These are phyloP conservation scores for Candida hispaniensis DNA, from an alignment of 805 yeast genomes.

Conservation along the genomic window DNA sequence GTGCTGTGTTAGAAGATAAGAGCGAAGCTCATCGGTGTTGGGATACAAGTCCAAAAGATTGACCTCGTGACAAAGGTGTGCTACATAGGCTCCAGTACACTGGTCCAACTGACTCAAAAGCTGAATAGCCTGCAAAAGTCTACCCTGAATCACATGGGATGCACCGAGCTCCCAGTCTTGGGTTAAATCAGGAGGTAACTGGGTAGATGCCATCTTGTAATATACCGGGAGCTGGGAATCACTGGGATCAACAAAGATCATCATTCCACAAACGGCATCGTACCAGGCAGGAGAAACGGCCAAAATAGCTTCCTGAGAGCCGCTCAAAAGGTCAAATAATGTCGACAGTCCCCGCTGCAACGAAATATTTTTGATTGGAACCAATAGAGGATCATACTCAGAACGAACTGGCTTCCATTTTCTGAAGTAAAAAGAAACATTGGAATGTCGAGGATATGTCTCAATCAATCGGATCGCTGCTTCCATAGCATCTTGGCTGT, in stretches of 20 bases:
- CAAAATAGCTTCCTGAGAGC: slow-evolving; percentile 25
- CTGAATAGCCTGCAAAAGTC: slow-evolving; percentile 22
- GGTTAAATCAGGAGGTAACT: slow-evolving; percentile 23
- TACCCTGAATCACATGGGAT: slow-evolving; percentile 24
- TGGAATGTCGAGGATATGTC: slow-evolving; percentile 23
- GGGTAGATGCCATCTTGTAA: slow-evolving; percentile 20
- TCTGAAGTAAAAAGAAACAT: slow-evolving; percentile 18
- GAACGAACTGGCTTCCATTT: slow-evolving; percentile 25
- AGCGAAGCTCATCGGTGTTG: slow-evolving; percentile 8
- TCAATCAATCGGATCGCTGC: slow-evolving; percentile 20
- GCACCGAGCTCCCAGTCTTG: slow-evolving; percentile 25
- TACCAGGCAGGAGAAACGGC: slow-evolving; percentile 26
- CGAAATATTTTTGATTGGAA: slow-evolving; percentile 18
- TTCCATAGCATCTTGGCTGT: slow-evolving; percentile 16
- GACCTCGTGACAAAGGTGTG: slow-evolving; percentile 25
- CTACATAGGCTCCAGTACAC: slow-evolving; percentile 25
- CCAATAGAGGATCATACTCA: slow-evolving; percentile 19
- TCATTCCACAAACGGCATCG: slow-evolving; percentile 26
- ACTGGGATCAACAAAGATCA: slow-evolving; percentile 26
- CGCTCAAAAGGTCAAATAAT: slow-evolving; percentile 24
- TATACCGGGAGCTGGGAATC: slow-evolving; percentile 24
- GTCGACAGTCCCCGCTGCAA: slow-evolving; percentile 20
- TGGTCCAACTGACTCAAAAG: slow-evolving; percentile 23
- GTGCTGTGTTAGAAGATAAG: slow-evolving; percentile 15
- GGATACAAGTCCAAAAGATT: slow-evolving; percentile 25